Percentiles rank a stretch among this genome's conserved stretches.
phyloP scores from a whole-genome alignment of 495 filamentous ascomycete genomes.

The Daldinia childiae region DNA sequence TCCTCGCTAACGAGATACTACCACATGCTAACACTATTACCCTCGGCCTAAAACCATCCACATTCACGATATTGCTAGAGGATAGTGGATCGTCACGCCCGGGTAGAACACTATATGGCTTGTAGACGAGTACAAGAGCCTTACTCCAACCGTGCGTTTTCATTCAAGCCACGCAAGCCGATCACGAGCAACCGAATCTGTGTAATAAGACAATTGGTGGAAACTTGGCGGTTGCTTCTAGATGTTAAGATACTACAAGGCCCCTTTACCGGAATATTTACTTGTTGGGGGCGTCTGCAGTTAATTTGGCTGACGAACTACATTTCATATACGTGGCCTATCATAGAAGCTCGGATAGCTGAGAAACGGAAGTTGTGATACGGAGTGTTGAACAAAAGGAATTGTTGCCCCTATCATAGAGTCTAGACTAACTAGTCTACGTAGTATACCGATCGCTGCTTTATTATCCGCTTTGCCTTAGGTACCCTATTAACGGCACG shows the following conservation, averaged over 20 bases:
- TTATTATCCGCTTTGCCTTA: background rate
- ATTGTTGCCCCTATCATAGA: background rate
- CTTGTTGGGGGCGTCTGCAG: background rate
- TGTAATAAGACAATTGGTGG: background rate
- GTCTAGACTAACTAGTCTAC: background rate
- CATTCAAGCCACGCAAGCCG: background rate
- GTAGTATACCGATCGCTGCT: background rate
- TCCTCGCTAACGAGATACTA: background rate
- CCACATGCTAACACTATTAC: background rate
- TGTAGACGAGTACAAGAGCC: background rate
- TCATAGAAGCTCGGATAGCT: background rate
- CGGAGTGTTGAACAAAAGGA: background rate
- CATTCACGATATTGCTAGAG: background rate
- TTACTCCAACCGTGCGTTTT: background rate
- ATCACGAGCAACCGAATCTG: background rate
- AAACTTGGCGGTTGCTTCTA: background rate
- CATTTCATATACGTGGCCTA: background rate
- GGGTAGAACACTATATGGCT: background rate
- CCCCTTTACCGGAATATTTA: background rate
- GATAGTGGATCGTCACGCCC: background rate
- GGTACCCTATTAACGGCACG: too few relatives aligned
- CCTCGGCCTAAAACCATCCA: too few relatives aligned
- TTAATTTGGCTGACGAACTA: background rate
- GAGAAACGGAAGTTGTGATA: background rate
- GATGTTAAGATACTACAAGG: background rate